Conservation (phyloP, 257 asterid species). For the Vinca minor region DNA sequence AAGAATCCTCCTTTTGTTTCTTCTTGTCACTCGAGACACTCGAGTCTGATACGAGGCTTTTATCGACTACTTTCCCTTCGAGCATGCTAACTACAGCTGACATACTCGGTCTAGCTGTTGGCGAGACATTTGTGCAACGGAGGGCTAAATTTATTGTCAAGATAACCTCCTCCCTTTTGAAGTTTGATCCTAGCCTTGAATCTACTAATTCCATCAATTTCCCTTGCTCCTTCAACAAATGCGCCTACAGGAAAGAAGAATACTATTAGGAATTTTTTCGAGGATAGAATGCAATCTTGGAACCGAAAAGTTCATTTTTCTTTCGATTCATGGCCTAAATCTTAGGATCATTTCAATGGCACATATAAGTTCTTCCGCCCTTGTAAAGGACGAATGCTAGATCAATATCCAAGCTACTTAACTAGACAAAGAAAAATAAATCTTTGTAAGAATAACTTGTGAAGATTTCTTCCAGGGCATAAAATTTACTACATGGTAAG, state of each 20-base stretch:
- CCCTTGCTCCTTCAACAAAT: constrained; percentile 17
- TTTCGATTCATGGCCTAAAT: not conserved
- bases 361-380: not conserved
- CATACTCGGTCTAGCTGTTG: constrained; percentile 29
- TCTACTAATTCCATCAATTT: constrained; percentile 28
- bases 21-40: not conserved
- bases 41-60: constrained; percentile 2
- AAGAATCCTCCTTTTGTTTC: not conserved
- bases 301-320: not conserved
- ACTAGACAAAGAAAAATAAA: not conserved
- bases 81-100: constrained; percentile 31
- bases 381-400: not conserved
- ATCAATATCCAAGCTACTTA: not conserved
- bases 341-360: not conserved
- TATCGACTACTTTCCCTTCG: constrained; percentile 15
- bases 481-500: not conserved
- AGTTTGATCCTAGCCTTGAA: constrained; percentile 22
- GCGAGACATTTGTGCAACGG: constrained; percentile 16
- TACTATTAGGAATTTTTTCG: not conserved
- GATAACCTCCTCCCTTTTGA: constrained; percentile 14
- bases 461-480: not conserved
- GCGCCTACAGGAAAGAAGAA: constrained; percentile 19
- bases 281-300: not conserved
- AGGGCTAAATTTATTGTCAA: constrained; percentile 22
- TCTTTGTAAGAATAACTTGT: not conserved